Conservation (phyloP, 2,329 filamentous ascomycete species). For the Plenodomus lindquistii region DNA sequence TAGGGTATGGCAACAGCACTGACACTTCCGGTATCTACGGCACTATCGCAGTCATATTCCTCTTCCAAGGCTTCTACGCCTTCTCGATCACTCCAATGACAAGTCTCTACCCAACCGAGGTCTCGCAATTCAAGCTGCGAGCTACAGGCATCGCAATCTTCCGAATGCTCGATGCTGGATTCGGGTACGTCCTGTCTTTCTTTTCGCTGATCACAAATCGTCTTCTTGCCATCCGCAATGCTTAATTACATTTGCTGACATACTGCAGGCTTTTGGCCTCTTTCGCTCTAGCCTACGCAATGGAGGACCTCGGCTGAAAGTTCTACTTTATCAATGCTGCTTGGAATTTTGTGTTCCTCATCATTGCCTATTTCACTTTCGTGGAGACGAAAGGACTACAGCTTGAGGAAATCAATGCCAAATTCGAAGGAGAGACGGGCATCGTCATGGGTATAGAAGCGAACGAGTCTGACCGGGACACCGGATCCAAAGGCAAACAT, state of each 20-base stretch:
- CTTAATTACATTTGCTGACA: not conserved
- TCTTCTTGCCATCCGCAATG: too few species aligned
- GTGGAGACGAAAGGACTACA: constrained; percentile 20
- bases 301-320: constrained; percentile 3
- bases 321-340: constrained; percentile 15
- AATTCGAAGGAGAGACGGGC: constrained; percentile 10
- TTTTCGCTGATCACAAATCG: too few species aligned
- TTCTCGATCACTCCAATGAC: too few species aligned
- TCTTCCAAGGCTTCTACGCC: too few species aligned
- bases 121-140: too few species aligned
- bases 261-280: not conserved
- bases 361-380: constrained; percentile 14
- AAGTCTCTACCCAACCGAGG: too few species aligned
- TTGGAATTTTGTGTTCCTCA: constrained; percentile 14
- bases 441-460: not conserved
- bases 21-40: too few species aligned
- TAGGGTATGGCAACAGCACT: too few species aligned
- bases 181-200: not conserved
- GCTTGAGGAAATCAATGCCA: constrained; percentile 19
- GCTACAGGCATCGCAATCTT: constrained; percentile 3
- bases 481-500: not conserved
- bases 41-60: too few species aligned
- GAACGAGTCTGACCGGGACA: too few species aligned
- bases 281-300: not conserved
- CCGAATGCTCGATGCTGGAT: constrained; percentile 1